These are phyloP conservation scores for Diddensiella transvaalensis DNA, from an alignment of 805 yeast genomes.

Conservation along the genomic window DNA sequence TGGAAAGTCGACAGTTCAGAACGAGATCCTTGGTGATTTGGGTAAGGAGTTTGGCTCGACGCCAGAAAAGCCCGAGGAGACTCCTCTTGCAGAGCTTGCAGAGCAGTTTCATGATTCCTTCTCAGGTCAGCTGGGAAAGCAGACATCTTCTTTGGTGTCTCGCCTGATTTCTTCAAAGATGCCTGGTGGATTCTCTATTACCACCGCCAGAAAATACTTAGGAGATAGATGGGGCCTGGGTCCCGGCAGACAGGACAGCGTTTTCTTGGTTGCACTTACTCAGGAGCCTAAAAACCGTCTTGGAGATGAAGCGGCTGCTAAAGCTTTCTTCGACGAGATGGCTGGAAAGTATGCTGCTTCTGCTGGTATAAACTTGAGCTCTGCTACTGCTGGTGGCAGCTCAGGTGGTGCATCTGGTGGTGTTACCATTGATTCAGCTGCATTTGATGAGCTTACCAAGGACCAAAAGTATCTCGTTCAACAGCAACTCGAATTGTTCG, in stretches of 20 bases:
- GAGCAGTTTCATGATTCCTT: slow-evolving; percentile 91
- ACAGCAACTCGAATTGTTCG: slow-evolving; percentile 86
- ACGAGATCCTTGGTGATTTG: slow-evolving; percentile 96
- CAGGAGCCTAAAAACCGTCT: slow-evolving; percentile 90
- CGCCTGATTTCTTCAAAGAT: slow-evolving; percentile 93
- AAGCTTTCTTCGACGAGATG: slow-evolving; percentile 75
- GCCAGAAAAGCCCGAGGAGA: slow-evolving; percentile 99
- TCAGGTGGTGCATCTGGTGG: slow-evolving; percentile 55
- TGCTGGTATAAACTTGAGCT: slow-evolving; percentile 71
- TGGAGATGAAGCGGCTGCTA: slow-evolving; percentile 83
- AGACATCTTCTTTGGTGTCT: slow-evolving; percentile 81
- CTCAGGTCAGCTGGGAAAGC: slow-evolving; percentile 88
- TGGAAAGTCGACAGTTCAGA: slow-evolving; percentile 98
- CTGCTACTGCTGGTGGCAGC: slow-evolving; percentile 57
- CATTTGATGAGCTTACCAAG: slow-evolving; percentile 75
- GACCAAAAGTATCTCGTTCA: slow-evolving; percentile 67
- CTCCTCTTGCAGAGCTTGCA: slow-evolving; percentile 93
- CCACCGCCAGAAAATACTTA: slow-evolving; percentile 87
- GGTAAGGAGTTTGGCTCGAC: slow-evolving; percentile 98
- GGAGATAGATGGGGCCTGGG: slow-evolving; percentile 91
- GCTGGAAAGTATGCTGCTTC: slow-evolving; percentile 82
- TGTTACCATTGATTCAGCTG: slow-evolving; percentile 91
- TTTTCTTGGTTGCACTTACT: slow-evolving; percentile 75
- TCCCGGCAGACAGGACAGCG: slow-evolving; percentile 91
- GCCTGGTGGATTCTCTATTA: slow-evolving; percentile 99